A percentile compares a stretch with the other conserved stretches of the same genome.
These are phyloP conservation scores for Rutstroemia sp. DNA, from an alignment of 2,329 filamentous ascomycete species.

Conservation along the genomic window DNA sequence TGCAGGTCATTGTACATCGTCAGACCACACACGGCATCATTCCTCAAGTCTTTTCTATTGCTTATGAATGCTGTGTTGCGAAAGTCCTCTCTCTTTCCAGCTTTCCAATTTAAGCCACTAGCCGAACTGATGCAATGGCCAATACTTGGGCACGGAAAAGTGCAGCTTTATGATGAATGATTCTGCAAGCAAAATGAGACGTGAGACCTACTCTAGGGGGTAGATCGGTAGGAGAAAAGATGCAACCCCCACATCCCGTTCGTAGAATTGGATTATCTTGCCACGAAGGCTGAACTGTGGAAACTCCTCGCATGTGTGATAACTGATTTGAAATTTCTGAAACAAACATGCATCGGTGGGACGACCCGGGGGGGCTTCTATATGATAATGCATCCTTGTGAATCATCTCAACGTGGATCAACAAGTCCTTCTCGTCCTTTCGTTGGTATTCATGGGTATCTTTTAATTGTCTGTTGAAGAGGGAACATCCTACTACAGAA, in stretches of 20 bases:
- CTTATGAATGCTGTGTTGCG: slow-evolving; percentile 7
- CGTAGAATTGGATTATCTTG: neutral
- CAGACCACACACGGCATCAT: neutral
- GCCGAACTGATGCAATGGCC: slow-evolving; percentile 1
- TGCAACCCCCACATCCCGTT: neutral
- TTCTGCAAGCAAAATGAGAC: neutral
- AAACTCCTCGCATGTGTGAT: slow-evolving; percentile 7
- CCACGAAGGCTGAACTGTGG: slow-evolving; percentile 9
- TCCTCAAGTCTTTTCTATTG: neutral
- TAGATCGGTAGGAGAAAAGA: neutral
- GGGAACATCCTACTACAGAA: slow-evolving; percentile 4
- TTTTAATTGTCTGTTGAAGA: slow-evolving; percentile 4
- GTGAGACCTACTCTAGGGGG: neutral
- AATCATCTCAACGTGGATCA: slow-evolving; percentile 7
- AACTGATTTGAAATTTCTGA: neutral
- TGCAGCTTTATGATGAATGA: slow-evolving; percentile 7
- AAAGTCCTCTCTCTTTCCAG: neutral
- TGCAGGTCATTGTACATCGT: neutral
- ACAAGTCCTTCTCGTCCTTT: slow-evolving; percentile 1
- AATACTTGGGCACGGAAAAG: slow-evolving; percentile 2
- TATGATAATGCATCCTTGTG: slow-evolving; percentile 8
- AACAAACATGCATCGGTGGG: slow-evolving; percentile 3
- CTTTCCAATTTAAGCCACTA: slow-evolving; percentile 6
- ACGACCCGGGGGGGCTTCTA: neutral
- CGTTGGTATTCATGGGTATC: slow-evolving; percentile 4